A percentile compares a stretch with the other conserved stretches of the same genome.
These are phyloP conservation scores for Tolypocladium tropicale DNA, from an alignment of 2,329 filamentous ascomycete species.

Conservation along the genomic window DNA sequence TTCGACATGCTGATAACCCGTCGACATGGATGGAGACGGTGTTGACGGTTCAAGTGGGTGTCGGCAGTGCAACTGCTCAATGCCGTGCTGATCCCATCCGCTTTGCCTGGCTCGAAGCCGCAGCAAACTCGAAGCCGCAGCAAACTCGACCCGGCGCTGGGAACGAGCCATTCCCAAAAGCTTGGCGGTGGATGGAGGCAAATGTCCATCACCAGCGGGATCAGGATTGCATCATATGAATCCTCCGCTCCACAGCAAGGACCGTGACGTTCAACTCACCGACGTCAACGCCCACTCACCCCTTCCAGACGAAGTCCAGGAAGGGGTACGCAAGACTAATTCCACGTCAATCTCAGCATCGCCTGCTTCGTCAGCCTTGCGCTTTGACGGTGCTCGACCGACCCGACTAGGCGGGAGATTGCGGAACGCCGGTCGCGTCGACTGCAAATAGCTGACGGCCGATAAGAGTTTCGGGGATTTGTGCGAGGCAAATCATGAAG, in stretches of 20 bases:
- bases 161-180: too few relatives aligned
- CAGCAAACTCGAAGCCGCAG: too few relatives aligned
- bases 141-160: too few relatives aligned
- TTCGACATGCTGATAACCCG: not conserved
- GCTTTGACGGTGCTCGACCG: not conserved
- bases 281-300: not conserved
- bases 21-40: not conserved
- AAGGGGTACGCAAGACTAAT: not conserved
- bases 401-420: not conserved
- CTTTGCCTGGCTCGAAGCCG: not conserved
- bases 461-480: not conserved
- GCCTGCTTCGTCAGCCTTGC: not conserved
- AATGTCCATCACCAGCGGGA: not conserved
- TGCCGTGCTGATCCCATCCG: not conserved
- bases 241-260: not conserved
- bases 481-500: too few relatives aligned
- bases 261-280: not conserved
- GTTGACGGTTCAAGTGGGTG: not conserved
- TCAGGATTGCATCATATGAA: not conserved
- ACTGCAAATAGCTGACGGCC: not conserved
- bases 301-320: not conserved
- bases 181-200: not conserved
- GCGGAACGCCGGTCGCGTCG: not conserved
- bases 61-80: too few relatives aligned
- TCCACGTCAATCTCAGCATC: not conserved